Base-by-base conservation (phyloP, 306 rosid genomes). In the Cicer pinnatifidum region DNA sequence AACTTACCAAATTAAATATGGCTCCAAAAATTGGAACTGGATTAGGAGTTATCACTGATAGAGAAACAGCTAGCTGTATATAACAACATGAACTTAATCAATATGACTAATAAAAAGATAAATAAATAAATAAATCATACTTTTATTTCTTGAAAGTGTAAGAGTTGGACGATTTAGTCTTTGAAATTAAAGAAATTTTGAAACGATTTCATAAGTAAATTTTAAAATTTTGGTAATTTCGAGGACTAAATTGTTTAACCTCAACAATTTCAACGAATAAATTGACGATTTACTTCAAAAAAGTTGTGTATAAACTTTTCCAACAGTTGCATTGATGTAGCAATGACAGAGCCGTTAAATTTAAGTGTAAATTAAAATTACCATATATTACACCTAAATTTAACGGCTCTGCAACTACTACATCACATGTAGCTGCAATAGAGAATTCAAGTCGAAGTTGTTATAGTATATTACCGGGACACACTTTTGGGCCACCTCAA, bases 1-100 rank as follows among this genome's bases (percentile, higher is more conserved):
- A 75, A 37, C 12, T 66, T 77, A 82, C 85, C 85, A 53, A 0
- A 19, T 58, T 57, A 52, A 82, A 77, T 9, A 72, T 59, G 7
- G 10, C 54, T 66, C 48, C 46, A 12, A 67, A 77, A 33, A 40
- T 35, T 23, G 85, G 57, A 82, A 50, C 76, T 43, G 63, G 28
- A 3, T 8, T n/a, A 0, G 82, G 80, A 9, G 69, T 40, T 12
- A 82, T 72, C 41, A 82, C 44, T 0, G 85, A 82, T 1, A 82
- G 46, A 1, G 85, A 66, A 6, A 37, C 23, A 0, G 8, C 63
- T 43, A 66, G 67, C 85, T 82, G 77, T 57, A 3, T 38, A 23
- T 23, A 65, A 11, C n/a, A 65, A 71, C 37, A 76, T 16, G 28
- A 52, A 12, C 61, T 35, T 13, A 59, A 7, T 73, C 3, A 73